These are phyloP conservation scores for Claviceps cyperi DNA, from an alignment of 2,329 filamentous ascomycete species.

Conservation along the genomic window DNA sequence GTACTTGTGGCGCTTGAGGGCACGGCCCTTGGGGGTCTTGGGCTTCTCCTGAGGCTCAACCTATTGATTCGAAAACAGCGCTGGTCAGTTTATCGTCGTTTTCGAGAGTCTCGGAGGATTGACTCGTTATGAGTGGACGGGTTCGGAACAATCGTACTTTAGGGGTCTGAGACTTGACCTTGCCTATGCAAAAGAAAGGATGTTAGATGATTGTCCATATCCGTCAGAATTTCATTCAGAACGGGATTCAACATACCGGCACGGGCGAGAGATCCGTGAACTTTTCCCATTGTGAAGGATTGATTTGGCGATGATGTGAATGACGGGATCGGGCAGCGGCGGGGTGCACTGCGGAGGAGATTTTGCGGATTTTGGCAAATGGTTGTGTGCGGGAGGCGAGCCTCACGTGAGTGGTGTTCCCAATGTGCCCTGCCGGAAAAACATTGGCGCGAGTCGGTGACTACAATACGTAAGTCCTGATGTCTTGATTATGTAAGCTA, in stretches of 20 bases:
- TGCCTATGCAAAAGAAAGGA: slow-evolving; percentile 58
- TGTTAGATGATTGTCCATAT: neutral
- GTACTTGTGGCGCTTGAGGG: slow-evolving; percentile 93
- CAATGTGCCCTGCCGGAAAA: slow-evolving; percentile 21
- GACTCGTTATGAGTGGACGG: neutral
- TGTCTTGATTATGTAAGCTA: slow-evolving; percentile 1
- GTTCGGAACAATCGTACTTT: slow-evolving; percentile 46
- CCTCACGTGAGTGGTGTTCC: slow-evolving; percentile 22
- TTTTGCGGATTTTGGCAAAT: slow-evolving; percentile 25
- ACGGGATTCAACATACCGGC: slow-evolving; percentile 32
- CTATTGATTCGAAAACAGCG: slow-evolving; percentile 24
- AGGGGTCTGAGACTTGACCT: slow-evolving; percentile 94
- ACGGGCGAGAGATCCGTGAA: slow-evolving; percentile 89
- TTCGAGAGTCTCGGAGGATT: neutral
- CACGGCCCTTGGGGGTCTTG: slow-evolving; percentile 93
- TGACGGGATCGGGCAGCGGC: slow-evolving; percentile 15
- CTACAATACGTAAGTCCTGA: too few relatives aligned
- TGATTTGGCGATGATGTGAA: slow-evolving; percentile 22
- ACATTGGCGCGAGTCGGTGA: slow-evolving; percentile 5
- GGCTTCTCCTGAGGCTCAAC: slow-evolving; percentile 88
- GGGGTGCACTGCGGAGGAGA: slow-evolving; percentile 12
- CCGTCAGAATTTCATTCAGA: neutral
- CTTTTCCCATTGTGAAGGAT: slow-evolving; percentile 66
- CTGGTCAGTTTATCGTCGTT: slow-evolving; percentile 18
- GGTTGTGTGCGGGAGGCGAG: slow-evolving; percentile 21